phyloP scores from a whole-genome alignment of 441 rosid species.

The Pelargonium australe region DNA sequence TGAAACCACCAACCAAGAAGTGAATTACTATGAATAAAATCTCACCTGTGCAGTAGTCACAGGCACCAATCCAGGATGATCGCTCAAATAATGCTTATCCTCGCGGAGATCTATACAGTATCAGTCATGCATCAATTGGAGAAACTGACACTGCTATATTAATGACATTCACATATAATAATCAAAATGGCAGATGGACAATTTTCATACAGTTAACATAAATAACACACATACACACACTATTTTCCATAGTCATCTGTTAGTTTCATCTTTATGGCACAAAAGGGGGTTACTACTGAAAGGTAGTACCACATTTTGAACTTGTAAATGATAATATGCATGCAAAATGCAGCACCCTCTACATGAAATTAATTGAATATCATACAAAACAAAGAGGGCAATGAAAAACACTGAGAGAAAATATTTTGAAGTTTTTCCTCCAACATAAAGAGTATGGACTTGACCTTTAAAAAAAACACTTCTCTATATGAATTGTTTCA shows the following conservation, averaged over 20 bases:
- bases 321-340: too few species aligned
- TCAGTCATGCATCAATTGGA: slow-evolving; percentile 16
- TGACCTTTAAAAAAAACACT: too few species aligned
- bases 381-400: too few species aligned
- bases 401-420: too few species aligned
- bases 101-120: slow-evolving; percentile 81
- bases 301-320: not conserved
- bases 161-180: not conserved
- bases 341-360: too few species aligned
- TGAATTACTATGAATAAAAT: slow-evolving; percentile 13
- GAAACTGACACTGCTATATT: not conserved
- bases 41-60: slow-evolving; percentile 88
- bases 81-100: slow-evolving; percentile 89
- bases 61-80: slow-evolving; percentile 91
- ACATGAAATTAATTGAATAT: too few species aligned
- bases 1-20: slow-evolving; percentile 14
- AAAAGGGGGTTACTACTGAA: not conserved
- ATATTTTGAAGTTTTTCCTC: too few species aligned
- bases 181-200: not conserved
- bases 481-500: too few species aligned
- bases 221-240: not conserved
- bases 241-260: not conserved
- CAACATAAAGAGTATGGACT: too few species aligned
- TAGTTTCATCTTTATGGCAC: not conserved
- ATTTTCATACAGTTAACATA: not conserved